These are phyloP conservation scores for Phytopythium sindhum DNA, from an alignment of 352 stramenopile genomes.

Conservation along the genomic window DNA sequence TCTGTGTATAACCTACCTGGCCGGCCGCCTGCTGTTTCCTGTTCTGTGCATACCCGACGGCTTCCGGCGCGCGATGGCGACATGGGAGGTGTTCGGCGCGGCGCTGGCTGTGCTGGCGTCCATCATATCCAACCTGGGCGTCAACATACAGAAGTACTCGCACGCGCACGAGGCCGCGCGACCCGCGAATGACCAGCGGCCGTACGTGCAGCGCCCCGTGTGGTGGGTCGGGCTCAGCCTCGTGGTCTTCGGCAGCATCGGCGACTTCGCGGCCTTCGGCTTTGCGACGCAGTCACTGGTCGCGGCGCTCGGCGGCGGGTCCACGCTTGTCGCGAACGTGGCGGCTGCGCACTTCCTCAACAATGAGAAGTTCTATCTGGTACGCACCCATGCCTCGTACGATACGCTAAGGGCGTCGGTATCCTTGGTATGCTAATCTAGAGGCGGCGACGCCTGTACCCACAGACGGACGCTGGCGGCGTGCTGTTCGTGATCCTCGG, in stretches of 20 bases:
- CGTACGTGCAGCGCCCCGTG: constrained; percentile 83
- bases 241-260: constrained; percentile 77
- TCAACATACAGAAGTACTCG: constrained; percentile 90
- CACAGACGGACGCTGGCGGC: constrained; percentile 78
- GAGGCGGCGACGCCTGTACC: too few relatives aligned
- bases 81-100: constrained; percentile 81
- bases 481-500: constrained; percentile 86
- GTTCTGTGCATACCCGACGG: too few relatives aligned
- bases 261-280: constrained; percentile 87
- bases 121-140: constrained; percentile 85
- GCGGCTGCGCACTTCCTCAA: constrained; percentile 86
- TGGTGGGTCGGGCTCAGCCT: constrained; percentile 85
- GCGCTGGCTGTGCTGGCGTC: constrained; percentile 74
- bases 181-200: constrained; percentile 42
- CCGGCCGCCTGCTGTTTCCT: too few relatives aligned
- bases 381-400: too few relatives aligned
- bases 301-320: constrained; percentile 76
- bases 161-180: constrained; percentile 55
- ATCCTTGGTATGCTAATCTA: too few relatives aligned
- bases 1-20: background rate
- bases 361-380: constrained; percentile 64
- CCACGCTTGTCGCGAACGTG: constrained; percentile 87
- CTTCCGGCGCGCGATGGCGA: constrained; percentile 37
- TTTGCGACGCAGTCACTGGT: constrained; percentile 90
- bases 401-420: too few relatives aligned